These are phyloP conservation scores for Pseudogymnoascus sp. DNA, from an alignment of 2,329 filamentous ascomycete species.

Conservation along the genomic window DNA sequence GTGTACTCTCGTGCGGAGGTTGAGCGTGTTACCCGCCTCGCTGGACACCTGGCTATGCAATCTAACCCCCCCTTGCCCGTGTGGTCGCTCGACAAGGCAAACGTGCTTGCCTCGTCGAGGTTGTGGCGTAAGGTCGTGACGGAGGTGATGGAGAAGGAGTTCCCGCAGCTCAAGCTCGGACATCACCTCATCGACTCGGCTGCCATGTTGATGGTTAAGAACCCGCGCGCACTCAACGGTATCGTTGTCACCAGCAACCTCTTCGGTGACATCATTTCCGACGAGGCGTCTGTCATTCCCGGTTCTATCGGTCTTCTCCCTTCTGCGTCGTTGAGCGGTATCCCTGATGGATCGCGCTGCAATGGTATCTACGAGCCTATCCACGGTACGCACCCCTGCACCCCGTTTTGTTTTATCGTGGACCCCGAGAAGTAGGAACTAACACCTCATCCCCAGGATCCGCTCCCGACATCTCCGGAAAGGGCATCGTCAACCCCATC, in stretches of 20 bases:
- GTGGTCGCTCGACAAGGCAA: slow-evolving; percentile 90
- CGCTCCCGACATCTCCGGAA: slow-evolving; percentile 85
- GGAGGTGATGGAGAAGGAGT: slow-evolving; percentile 80
- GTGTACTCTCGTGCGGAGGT: slow-evolving; percentile 79
- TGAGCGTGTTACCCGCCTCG: slow-evolving; percentile 77
- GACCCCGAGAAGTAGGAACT: slow-evolving; percentile 3
- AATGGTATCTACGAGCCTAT: slow-evolving; percentile 98
- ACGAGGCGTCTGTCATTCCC: slow-evolving; percentile 91
- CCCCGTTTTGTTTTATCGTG: not conserved
- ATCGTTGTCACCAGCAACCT: slow-evolving; percentile 88
- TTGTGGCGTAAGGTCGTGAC: slow-evolving; percentile 83
- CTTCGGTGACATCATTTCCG: slow-evolving; percentile 92
- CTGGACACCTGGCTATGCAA: slow-evolving; percentile 69
- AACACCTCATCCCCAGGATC: slow-evolving; percentile 46
- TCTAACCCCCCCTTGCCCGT: slow-evolving; percentile 69
- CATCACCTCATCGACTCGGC: slow-evolving; percentile 93
- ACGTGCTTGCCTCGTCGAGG: slow-evolving; percentile 82
- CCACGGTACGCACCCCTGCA: slow-evolving; percentile 53
- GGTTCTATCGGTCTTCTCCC: slow-evolving; percentile 83
- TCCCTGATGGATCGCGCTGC: slow-evolving; percentile 74
- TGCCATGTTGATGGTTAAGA: slow-evolving; percentile 98
- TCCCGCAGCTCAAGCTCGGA: slow-evolving; percentile 71
- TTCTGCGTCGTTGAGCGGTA: slow-evolving; percentile 75
- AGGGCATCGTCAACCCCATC: slow-evolving; percentile 86
- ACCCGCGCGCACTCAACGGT: slow-evolving; percentile 77